phyloP scores from a whole-genome alignment of 495 filamentous ascomycete species.

The Aspergillus biplanus region DNA sequence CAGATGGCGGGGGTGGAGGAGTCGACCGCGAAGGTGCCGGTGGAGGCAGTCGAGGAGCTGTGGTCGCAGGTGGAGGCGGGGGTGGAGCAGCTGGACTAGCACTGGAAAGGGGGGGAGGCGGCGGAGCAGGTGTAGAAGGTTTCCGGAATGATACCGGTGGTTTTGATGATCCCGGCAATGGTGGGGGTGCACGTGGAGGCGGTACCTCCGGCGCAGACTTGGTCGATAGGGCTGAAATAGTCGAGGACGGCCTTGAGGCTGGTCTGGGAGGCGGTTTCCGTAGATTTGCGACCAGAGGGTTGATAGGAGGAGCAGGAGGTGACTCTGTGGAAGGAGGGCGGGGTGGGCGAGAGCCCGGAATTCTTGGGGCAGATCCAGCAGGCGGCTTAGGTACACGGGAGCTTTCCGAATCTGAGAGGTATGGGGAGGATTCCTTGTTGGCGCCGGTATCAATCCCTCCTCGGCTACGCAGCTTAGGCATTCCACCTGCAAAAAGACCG shows the following conservation, averaged over 20 bases:
- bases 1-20: conserved; percentile 51
- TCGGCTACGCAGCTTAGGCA: conserved; percentile 90
- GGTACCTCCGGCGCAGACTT: conserved; percentile 52
- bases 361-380: conserved; percentile 62
- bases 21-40: conserved; percentile 42
- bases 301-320: conserved; percentile 52
- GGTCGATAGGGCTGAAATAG: conserved; percentile 50
- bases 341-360: conserved; percentile 57
- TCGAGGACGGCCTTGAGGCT: conserved; percentile 55
- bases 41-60: conserved; percentile 42
- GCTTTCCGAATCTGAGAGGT: conserved; percentile 79
- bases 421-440: conserved; percentile 67
- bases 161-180: conserved; percentile 59
- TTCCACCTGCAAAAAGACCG: conserved; percentile 90
- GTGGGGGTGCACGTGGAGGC: conserved; percentile 69
- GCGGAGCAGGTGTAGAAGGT: conserved; percentile 46
- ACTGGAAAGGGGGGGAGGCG: conserved; percentile 47
- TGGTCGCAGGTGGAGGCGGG: conserved; percentile 52
- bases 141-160: conserved; percentile 48
- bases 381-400: conserved; percentile 62
- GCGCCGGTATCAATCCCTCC: conserved; percentile 91
- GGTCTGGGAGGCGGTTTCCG: conserved; percentile 60
- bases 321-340: conserved; percentile 59
- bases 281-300: conserved; percentile 62
- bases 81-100: conserved; percentile 48